Evolutionary conservation across 129 eudicot genomes (phyloP).

Genomic region (Centrapalus pauciflorus): DNA sequence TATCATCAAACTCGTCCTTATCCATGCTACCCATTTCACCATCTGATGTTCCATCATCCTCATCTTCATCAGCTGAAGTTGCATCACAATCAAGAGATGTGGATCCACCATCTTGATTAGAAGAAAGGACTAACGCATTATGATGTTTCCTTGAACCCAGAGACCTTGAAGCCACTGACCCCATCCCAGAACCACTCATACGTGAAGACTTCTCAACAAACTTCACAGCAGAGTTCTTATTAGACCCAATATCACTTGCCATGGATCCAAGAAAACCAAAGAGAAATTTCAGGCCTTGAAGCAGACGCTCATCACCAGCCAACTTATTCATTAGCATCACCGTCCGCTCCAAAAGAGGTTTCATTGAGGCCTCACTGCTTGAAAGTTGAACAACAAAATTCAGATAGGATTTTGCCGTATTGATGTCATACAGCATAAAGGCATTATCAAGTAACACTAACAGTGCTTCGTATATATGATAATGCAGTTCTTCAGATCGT

Average conservation of each 20-base stretch:
- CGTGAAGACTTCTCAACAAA: constrained; percentile 44
- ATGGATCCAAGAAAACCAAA: constrained; percentile 60
- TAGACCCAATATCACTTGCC: constrained; percentile 63
- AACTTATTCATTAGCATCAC: constrained; percentile 68
- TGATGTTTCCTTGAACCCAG: constrained; percentile 61
- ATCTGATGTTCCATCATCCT: constrained; percentile 98
- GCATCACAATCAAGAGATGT: constrained; percentile 90
- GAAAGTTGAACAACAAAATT: constrained; percentile 75
- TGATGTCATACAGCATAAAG: constrained; percentile 57
- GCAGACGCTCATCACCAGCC: constrained; percentile 58
- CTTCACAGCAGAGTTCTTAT: constrained; percentile 34
- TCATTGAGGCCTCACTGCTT: constrained; percentile 59
- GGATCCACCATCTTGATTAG: constrained; percentile 68
- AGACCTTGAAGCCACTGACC: constrained; percentile 51
- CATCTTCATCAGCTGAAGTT: constrained; percentile 92
- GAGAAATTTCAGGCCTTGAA: constrained; percentile 76
- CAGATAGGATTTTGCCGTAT: constrained; percentile 64
- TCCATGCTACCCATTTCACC: constrained; percentile 88
- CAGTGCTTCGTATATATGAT: constrained; percentile 65
- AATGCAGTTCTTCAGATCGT: constrained; percentile 43
- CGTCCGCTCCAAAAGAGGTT: constrained; percentile 52
- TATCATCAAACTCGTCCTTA: constrained; percentile 92
- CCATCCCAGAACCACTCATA: constrained; percentile 47
- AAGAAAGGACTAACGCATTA: constrained; percentile 60
- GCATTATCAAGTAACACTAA: constrained; percentile 71